Evolutionary conservation across 768 basidiomycete genomes (phyloP), one percentile per base, ranked within the genome.

Genomic region (Suillus sp.): DNA sequence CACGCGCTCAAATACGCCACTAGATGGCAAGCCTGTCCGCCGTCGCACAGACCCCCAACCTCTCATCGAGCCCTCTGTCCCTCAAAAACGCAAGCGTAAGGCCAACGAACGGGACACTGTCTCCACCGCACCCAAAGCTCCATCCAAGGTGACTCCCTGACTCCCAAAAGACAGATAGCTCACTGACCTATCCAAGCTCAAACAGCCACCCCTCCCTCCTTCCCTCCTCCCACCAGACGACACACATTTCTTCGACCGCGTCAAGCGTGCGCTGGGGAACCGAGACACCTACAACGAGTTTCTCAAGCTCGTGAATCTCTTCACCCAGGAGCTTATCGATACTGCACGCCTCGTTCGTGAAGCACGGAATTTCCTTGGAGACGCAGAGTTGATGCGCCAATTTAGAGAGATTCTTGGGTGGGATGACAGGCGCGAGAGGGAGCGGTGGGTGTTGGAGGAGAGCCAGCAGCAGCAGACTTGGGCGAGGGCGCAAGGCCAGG

Each of bases 241-340:
- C 58, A 81, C 84, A 3, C 89, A 89, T 61, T 98, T 98, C 78
- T 99, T 99, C 73, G 95, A 97, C 63, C 90, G 91, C 32, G 94
- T 98, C 56, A 90, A 88, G 69, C 85, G 85, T 18, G 80, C 84
- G 1, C 78, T 94, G 50, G 88, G 90, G 62, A 88, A 83, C 65
- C 82, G 89, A 14, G 91, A 93, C 55, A 86, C 87, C 1, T 93
- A 91, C 77, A 93, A 95, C 74, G 97, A 99, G 76, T 99, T 99
- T 77, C 79, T 99, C 65, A 97, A 95, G 72, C 80, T 99, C 51
- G 85, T 98, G 68, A 98, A 99, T 75, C 83, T 99, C 2, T 99
- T 95, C 71, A 92, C 93, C 2, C 94, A 96, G 72, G 93, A 95
- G 64, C 87, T 93, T 71, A 96, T 99, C 68, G 95, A 98, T 69